Percentiles rank a stretch among this genome's conserved stretches.
phyloP scores from a whole-genome alignment of 2,329 filamentous ascomycete genomes.

The Claviceps quebecensis region DNA sequence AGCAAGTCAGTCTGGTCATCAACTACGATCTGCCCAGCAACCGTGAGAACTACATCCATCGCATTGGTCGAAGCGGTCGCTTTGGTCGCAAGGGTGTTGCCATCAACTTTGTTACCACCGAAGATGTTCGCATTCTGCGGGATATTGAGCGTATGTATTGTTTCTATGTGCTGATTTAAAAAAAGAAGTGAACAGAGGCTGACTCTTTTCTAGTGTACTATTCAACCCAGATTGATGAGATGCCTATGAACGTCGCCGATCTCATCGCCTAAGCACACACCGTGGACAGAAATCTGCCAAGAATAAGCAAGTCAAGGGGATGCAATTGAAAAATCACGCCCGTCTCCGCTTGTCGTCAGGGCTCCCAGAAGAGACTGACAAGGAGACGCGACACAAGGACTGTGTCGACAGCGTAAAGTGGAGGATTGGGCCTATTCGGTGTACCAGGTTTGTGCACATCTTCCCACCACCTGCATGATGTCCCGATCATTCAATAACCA shows the following conservation, averaged over 20 bases:
- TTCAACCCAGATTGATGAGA: conserved; percentile 94
- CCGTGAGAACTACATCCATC: conserved; percentile 99
- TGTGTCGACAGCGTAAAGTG: conserved; percentile 2
- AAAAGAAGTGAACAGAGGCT: conserved; percentile 15
- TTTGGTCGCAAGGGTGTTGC: conserved; percentile 98
- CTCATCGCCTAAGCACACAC: conserved; percentile 34
- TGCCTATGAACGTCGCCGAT: conserved; percentile 86
- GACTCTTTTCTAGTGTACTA: conserved; percentile 57
- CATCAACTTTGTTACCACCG: conserved; percentile 98
- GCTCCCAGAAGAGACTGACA: neutral
- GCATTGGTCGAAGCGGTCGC: conserved; percentile 86
- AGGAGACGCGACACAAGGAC: neutral
- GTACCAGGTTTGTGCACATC: conserved; percentile 6
- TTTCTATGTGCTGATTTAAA: neutral
- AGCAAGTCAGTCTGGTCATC: conserved; percentile 95
- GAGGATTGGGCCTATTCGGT: conserved; percentile 9
- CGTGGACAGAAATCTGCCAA: neutral
- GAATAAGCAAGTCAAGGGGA: neutral
- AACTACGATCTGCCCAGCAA: conserved; percentile 98
- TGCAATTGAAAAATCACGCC: neutral
- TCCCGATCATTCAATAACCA: neutral
- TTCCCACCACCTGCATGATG: neutral
- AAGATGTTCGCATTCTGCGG: conserved; percentile 91
- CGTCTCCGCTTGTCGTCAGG: neutral
- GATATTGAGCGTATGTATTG: conserved; percentile 73